Base-by-base conservation (phyloP, 1,284 basidiomycete species). In the Naganishia sp. region DNA sequence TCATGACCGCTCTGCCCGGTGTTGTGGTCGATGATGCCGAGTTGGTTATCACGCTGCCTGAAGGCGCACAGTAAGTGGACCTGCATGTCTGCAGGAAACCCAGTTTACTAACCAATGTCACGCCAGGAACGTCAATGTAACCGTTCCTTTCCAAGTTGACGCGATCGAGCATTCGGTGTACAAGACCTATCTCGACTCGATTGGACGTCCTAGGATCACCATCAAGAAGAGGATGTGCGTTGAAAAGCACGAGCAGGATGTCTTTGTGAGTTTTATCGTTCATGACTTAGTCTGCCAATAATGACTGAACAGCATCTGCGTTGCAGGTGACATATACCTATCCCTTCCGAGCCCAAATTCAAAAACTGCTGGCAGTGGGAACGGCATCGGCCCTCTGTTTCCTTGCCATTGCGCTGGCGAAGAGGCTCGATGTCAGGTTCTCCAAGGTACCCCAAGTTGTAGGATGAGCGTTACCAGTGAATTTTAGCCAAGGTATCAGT, bases 101-200 rank as follows among this genome's bases (percentile, higher is more conserved):
- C 6, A 17, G 50, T 2, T 13, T 6, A 47, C 61, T 52, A 15
- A 9, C 51, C 25, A 7, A 31, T 55, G 51, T 13, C 43, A 52
- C 10, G 35, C 58, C 70, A 95, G 92, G 63, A 87, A 94, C 72
- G 82, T 94, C 70, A 83, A 88, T 69, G 85, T 92, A 67, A 82
- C 82, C 60, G 81, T 87, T 3, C 94, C 95, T 1, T 98, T 95
- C 82, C 81, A 87, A 1, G 84, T 91, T 7, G 79, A 88, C 69
- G 81, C 82, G 32, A 86, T 86, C 71, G 80, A 78, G 53, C 80
- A 86, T 64, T 84, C 84, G 10, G 88, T 84, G 13, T 88, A 91
- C 74, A 86, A 86, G 70, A 91, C 92, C 7, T 99, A 96, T 79
- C 86, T 99, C 46, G 95, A 99, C 78, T 93, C 94, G n/a, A 85